Base-by-base conservation (phyloP, 805 yeast species). In the Candida ovalis region DNA sequence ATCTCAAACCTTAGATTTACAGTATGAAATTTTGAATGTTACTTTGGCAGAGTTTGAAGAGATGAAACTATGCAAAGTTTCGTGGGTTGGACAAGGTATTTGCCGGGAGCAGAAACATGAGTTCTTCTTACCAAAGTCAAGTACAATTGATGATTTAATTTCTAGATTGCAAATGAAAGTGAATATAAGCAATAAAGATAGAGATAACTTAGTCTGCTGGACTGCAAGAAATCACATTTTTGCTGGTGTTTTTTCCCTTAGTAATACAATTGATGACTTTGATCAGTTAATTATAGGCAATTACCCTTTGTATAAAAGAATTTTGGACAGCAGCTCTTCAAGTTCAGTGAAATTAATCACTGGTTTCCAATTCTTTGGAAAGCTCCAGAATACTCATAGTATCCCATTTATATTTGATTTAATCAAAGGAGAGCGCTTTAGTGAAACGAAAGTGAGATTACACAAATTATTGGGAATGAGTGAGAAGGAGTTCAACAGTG, bases 381-480 rank as follows among this genome's bases (percentile, higher is more conserved):
- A 83, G 37, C 73, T 84, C 23, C 75, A 72, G 40, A 73, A 72
- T 52, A 69, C 74, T 38, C 98, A 91, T 64, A 91, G 96, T n/a
- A 73, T 85, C 43, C 96, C 97, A 3, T 91, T 91, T 62, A 69
- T 86, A 9, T 88, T 91, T 62, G 77, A 80, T n/a, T 66, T 87
- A 6, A 73, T 79, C 42, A 83, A 87, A 8, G 80, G 74, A 13
- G 99, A 94, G 63, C 67, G 69, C 40, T 78, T 87, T 41, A 61
- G 65, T 2, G 81, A 77, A 12, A 84, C 95, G 1, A 81, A 76
- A 57, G 73, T 69, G 17, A 77, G 98, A 52, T 70, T 94, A 52
- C 84, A 84, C 60, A 74, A 73, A 52, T 76, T 77, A 44, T 68
- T 91, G 52, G 96, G 97, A 0, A 68, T 88, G 47, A 89, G 91